Evolutionary conservation across 495 filamentous ascomycete species (phyloP).

Genomic region (Antarctomyces pellizariae): DNA sequence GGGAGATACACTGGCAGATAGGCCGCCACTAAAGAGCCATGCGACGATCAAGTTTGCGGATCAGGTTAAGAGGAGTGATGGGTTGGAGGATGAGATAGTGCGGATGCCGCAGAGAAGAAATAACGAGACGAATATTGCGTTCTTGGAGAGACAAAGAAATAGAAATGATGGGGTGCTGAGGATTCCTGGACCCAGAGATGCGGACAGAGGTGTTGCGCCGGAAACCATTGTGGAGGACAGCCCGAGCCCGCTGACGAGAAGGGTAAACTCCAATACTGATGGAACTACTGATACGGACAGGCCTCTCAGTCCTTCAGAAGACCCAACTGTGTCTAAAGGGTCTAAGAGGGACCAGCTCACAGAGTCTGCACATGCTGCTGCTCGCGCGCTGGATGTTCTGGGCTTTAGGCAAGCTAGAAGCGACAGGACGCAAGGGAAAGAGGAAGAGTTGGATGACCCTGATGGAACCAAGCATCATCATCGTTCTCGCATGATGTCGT

Average conservation of each 20-base stretch:
- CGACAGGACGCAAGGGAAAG: no score
- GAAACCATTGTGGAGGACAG: slow-evolving; percentile 30
- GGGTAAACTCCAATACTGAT: no score
- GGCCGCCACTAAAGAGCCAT: slow-evolving; percentile 6
- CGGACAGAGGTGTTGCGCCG: slow-evolving; percentile 54
- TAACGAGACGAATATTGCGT: slow-evolving; percentile 62
- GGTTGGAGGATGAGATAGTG: slow-evolving; percentile 14
- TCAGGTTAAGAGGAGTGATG: slow-evolving; percentile 26
- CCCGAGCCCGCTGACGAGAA: not conserved
- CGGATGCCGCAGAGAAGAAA: slow-evolving; percentile 27
- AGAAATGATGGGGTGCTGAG: slow-evolving; percentile 45
- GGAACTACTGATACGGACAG: no score
- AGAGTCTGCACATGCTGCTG: no score
- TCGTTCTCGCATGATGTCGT: no score
- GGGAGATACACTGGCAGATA: not conserved
- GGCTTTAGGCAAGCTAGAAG: no score
- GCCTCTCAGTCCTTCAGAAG: no score
- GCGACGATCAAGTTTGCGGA: slow-evolving; percentile 37
- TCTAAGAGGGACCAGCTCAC: no score
- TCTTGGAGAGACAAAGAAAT: slow-evolving; percentile 66
- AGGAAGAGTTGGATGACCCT: no score
- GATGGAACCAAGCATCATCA: no score
- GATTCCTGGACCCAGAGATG: slow-evolving; percentile 73
- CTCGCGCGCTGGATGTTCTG: no score
- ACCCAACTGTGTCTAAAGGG: no score